Base-by-base conservation (phyloP, 169 alveolate genomes). In the Cryptosporidium ubiquitum region DNA sequence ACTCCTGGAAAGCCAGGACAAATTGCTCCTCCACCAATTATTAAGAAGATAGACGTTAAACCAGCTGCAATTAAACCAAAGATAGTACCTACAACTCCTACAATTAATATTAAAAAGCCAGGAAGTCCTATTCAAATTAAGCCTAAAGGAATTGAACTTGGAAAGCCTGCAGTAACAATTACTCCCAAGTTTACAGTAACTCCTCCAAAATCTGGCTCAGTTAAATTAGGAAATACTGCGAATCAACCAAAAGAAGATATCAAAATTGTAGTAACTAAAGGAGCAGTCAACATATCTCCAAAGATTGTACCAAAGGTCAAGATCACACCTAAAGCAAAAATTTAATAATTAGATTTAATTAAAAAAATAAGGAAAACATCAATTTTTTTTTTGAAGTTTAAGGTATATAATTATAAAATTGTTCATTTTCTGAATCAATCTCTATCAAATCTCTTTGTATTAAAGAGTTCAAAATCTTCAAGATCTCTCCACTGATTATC, bases 221-320 rank as follows among this genome's bases (percentile, higher is more conserved):
- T 33, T 23, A 39, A 58, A 23, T 26, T 16, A 79, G 68, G 14
- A 31, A 29, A 23, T 20, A 23, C 51, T 33, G 71, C 35, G 35
- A 20, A 20, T 23, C 69, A 73, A 23, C 55, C 52, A 58, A 64
- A 79, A 23, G 73, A 47, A 39, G 89, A 79, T 29, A 26, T 73
- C 20, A 79, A 79, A 31, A 42, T 64, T 12, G 40, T 79, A 6
- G 79, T 64, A 23, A 79, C 37, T 0, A 79, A 79, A 35, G 89
- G 73, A 44, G 79, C 89, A 18, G 58, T 20, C 7, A 79, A 79
- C 35, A 79, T 79, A 10, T 20, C 73, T 26, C 74, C 89, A 7
- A 79, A 79, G 35, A 79, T 79, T 29, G 58, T 79, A 16, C 89
- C 89, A 10, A 79, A 79, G 44, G 68, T 79, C 18, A 79, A 79